Percentiles rank a stretch among this genome's conserved stretches.
phyloP scores from a whole-genome alignment of 768 basidiomycete species.

The Galerina sulciceps region DNA sequence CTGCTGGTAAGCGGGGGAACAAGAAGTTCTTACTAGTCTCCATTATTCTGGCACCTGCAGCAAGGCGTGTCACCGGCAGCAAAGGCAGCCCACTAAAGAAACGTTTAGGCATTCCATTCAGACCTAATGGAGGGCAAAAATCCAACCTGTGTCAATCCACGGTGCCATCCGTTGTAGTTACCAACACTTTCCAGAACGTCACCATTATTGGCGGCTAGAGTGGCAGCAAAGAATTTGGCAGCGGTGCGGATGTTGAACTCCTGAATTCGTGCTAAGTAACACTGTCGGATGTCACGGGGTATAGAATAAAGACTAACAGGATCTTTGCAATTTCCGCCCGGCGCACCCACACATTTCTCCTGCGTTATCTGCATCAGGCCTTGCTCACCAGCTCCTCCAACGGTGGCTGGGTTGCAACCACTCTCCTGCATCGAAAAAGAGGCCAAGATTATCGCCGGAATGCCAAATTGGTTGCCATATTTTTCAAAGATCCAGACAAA shows the following conservation, averaged over 20 bases:
- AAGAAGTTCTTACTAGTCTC: conserved; percentile 71
- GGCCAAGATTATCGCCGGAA: conserved; percentile 81
- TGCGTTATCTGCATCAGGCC: conserved; percentile 86
- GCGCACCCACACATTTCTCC: conserved; percentile 74
- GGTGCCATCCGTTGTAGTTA: conserved; percentile 76
- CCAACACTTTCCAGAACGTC: conserved; percentile 65
- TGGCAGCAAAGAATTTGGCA: conserved; percentile 59
- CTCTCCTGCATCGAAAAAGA: conserved; percentile 90
- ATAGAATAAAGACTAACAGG: conserved; percentile 36
- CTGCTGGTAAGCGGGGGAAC: not conserved
- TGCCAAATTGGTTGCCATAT: conserved; percentile 48
- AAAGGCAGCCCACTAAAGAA: conserved; percentile 54
- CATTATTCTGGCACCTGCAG: conserved; percentile 80
- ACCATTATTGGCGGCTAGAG: conserved; percentile 51
- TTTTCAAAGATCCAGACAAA: conserved; percentile 62
- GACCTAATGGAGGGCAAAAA: not conserved
- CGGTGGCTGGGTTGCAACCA: conserved; percentile 64
- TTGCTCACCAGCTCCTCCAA: conserved; percentile 82
- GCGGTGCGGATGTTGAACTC: conserved; percentile 76
- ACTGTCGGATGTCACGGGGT: not conserved
- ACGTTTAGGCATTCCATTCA: not conserved
- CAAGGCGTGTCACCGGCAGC: conserved; percentile 56
- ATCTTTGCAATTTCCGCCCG: conserved; percentile 49
- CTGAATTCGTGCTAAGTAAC: conserved; percentile 32
- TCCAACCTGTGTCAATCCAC: conserved; percentile 60